These are phyloP conservation scores for Aspergillus aculeatus DNA, from an alignment of 2,329 filamentous ascomycete genomes.

Conservation along the genomic window DNA sequence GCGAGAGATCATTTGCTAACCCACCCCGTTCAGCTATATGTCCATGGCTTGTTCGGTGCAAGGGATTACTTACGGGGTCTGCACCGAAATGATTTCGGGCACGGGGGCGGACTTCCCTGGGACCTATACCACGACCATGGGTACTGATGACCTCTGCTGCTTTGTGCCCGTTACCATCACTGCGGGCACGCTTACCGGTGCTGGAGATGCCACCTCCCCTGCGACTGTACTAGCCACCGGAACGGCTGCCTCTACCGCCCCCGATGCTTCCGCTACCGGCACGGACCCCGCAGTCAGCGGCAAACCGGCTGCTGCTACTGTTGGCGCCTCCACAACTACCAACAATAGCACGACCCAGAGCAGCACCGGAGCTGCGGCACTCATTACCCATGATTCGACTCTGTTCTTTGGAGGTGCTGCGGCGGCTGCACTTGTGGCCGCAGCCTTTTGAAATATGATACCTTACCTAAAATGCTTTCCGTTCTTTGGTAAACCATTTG, in stretches of 20 bases:
- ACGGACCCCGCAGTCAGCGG: background rate
- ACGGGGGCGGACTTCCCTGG: slow-evolving; percentile 14
- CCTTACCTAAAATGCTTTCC: too few species aligned
- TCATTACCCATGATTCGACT: background rate
- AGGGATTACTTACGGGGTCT: slow-evolving; percentile 18
- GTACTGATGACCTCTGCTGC: slow-evolving; percentile 7
- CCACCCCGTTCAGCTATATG: background rate
- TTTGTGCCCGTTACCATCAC: slow-evolving; percentile 25
- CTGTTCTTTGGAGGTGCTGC: slow-evolving; percentile 12
- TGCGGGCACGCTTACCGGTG: slow-evolving; percentile 10
- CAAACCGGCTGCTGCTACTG: background rate
- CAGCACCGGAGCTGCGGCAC: slow-evolving; percentile 10
- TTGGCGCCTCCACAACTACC: background rate
- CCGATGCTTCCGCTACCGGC: background rate
- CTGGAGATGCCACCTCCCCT: background rate
- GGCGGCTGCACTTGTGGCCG: background rate
- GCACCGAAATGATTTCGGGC: slow-evolving; percentile 17
- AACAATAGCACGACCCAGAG: background rate
- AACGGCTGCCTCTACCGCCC: background rate
- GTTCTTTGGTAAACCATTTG: too few species aligned
- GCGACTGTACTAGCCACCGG: too few species aligned
- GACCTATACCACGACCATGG: slow-evolving; percentile 12
- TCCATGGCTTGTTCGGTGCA: slow-evolving; percentile 19
- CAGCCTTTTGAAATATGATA: too few species aligned
- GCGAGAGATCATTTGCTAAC: too few species aligned